These are phyloP conservation scores for Mucuna pruriens DNA, from an alignment of 306 rosid species.

Conservation along the genomic window DNA sequence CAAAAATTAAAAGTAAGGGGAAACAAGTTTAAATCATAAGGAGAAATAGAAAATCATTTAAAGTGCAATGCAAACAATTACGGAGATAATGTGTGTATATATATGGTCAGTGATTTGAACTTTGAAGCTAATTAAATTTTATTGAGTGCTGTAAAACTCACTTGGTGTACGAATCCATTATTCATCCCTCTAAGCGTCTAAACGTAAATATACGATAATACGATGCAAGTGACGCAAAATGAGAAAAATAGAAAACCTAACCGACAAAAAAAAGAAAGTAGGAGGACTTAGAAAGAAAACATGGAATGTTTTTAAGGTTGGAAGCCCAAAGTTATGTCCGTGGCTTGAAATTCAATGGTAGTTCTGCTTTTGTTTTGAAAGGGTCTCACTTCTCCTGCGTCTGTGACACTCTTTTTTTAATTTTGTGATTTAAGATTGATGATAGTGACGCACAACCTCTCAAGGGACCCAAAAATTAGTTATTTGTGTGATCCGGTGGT, in stretches of 20 bases:
- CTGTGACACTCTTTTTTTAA: background rate
- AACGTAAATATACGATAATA: background rate
- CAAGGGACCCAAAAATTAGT: background rate
- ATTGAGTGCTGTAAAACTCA: background rate
- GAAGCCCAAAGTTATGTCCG: background rate
- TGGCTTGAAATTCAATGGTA: background rate
- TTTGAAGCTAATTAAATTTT: background rate
- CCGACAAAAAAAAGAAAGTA: background rate
- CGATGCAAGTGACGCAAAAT: background rate
- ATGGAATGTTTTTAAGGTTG: background rate
- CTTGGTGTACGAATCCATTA: background rate
- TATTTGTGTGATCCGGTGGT: background rate
- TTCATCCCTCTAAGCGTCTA: background rate
- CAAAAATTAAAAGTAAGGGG: background rate
- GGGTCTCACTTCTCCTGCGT: background rate
- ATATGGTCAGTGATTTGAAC: background rate
- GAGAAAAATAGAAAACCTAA: background rate
- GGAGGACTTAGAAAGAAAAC: conserved; percentile 9
- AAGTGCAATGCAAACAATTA: background rate
- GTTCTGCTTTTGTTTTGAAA: conserved; percentile 27
- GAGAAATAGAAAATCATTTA: background rate
- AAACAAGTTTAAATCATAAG: background rate
- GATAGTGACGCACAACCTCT: conserved; percentile 32
- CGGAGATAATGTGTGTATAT: background rate
- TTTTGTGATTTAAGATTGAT: conserved; percentile 12